phyloP scores from a whole-genome alignment of 2,329 filamentous ascomycete species.

The Hypoxylon sp. region DNA sequence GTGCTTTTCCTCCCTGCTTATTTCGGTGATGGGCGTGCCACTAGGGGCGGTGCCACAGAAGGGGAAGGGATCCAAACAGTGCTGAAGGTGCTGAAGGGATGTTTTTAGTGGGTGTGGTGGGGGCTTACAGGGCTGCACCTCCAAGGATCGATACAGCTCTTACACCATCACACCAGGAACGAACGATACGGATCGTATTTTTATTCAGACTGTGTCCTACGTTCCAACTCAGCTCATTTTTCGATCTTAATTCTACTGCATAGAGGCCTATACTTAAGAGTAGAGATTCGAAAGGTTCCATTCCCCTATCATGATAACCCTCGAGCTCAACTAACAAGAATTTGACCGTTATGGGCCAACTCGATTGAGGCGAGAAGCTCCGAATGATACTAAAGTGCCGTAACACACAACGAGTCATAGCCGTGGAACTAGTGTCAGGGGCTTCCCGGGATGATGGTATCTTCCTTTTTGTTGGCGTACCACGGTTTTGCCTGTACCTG shows the following conservation, averaged over 20 bases:
- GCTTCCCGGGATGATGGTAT: conserved; percentile 28
- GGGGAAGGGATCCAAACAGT: conserved; percentile 16
- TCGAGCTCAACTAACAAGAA: not conserved
- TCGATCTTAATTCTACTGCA: conserved; percentile 7
- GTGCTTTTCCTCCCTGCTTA: conserved; percentile 25
- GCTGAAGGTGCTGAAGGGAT: conserved; percentile 38
- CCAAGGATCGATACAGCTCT: conserved; percentile 39
- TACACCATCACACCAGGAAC: conserved; percentile 8
- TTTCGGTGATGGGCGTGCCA: conserved; percentile 39
- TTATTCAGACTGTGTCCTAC: conserved; percentile 20
- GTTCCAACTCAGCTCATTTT: not conserved
- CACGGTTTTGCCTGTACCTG: conserved; percentile 26
- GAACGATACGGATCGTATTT: conserved; percentile 20
- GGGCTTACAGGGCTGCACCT: conserved; percentile 36
- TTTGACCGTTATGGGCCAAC: conserved; percentile 22
- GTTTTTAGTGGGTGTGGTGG: conserved; percentile 37
- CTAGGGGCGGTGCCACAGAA: conserved; percentile 29
- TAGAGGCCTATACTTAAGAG: not conserved
- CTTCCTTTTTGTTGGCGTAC: conserved; percentile 34
- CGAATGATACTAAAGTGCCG: conserved; percentile 39
- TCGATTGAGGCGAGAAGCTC: conserved; percentile 36
- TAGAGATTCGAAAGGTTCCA: not conserved
- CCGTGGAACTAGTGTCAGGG: conserved; percentile 41
- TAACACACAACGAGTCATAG: conserved; percentile 42
- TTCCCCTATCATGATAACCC: not conserved